Conservation (phyloP, 208 protist genomes). For the Leishmania lainsoni region DNA sequence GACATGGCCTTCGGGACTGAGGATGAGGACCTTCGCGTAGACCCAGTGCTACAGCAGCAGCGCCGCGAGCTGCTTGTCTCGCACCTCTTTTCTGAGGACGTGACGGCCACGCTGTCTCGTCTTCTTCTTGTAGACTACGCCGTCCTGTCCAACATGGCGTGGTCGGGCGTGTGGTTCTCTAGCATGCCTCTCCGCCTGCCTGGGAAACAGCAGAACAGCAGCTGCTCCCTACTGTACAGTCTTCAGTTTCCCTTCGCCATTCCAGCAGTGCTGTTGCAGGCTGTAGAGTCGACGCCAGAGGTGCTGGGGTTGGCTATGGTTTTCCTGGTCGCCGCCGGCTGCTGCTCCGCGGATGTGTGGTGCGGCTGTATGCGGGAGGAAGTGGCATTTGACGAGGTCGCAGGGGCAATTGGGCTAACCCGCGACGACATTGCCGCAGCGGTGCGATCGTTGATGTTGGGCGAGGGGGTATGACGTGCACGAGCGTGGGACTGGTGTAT, state of each 20-base stretch:
- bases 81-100: conserved; percentile 55
- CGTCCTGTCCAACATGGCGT: conserved; percentile 29
- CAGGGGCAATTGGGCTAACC: conserved; percentile 40
- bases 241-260: conserved; percentile 58
- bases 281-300: conserved; percentile 25
- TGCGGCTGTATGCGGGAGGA: conserved; percentile 17
- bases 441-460: conserved; percentile 52
- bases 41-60: conserved; percentile 50
- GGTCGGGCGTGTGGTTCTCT: conserved; percentile 47
- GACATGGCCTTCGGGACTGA: neutral
- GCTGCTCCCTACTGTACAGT: conserved; percentile 40
- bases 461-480: conserved; percentile 23
- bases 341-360: conserved; percentile 36
- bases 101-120: conserved; percentile 47
- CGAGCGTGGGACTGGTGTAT: neutral
- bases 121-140: conserved; percentile 57
- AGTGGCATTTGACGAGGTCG: conserved; percentile 46
- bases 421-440: conserved; percentile 40
- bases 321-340: conserved; percentile 38
- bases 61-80: conserved; percentile 54
- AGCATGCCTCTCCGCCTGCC: neutral
- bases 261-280: conserved; percentile 45
- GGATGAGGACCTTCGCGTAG: conserved; percentile 34
- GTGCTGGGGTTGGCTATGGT: conserved; percentile 48
- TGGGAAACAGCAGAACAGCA: neutral